Conservation (phyloP, 805 yeast species). For the Ogataea allantospora region DNA sequence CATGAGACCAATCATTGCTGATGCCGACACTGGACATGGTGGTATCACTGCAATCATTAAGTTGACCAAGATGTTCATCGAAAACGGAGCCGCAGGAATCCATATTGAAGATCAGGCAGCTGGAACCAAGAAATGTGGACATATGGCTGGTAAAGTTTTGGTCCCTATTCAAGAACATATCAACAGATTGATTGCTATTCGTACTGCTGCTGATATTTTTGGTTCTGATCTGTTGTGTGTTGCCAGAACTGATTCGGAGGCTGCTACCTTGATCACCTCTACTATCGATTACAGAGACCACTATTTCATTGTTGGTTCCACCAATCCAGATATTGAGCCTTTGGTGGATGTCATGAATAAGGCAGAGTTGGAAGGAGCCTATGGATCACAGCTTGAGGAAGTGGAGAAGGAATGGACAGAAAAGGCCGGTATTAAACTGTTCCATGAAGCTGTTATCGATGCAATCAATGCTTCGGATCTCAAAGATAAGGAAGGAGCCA, state of each 20-base stretch:
- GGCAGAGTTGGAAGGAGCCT: constrained; percentile 74
- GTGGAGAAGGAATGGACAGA: constrained; percentile 81
- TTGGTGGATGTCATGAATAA: constrained; percentile 74
- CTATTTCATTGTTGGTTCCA: constrained; percentile 84
- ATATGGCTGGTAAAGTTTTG: constrained; percentile 97
- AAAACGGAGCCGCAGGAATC: constrained; percentile 98
- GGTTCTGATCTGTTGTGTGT: constrained; percentile 83
- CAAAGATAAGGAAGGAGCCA: constrained; percentile 59
- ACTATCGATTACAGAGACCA: constrained; percentile 95
- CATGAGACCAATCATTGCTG: constrained; percentile 92
- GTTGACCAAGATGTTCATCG: constrained; percentile 92
- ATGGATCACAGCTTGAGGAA: constrained; percentile 66
- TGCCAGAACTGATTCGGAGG: constrained; percentile 97
- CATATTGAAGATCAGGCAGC: constrained; percentile 99
- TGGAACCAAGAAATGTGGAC: constrained; percentile 98
- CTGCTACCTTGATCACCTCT: constrained; percentile 91
- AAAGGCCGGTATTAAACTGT: constrained; percentile 81
- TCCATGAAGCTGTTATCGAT: constrained; percentile 88
- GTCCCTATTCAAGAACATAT: constrained; percentile 98
- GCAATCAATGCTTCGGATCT: constrained; percentile 61
- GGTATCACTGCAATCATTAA: constrained; percentile 96
- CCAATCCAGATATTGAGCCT: constrained; percentile 77
- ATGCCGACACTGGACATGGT: constrained; percentile 99
- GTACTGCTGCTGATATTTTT: constrained; percentile 92
- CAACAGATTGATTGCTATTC: constrained; percentile 87